phyloP scores from a whole-genome alignment of 306 rosid genomes.

The Cercis canadensis region DNA sequence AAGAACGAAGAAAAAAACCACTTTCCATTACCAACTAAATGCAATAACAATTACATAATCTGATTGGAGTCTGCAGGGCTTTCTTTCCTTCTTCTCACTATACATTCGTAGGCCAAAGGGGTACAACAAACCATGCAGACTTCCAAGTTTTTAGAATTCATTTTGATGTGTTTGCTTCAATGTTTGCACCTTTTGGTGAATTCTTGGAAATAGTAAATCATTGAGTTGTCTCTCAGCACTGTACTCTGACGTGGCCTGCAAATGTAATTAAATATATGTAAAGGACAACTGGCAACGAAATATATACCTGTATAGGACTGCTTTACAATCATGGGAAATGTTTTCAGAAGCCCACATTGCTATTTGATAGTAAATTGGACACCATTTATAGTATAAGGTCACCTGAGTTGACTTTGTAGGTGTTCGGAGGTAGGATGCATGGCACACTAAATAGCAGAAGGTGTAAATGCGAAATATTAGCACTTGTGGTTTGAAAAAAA shows the following conservation, averaged over 20 bases:
- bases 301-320: neutral
- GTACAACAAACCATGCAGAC: slow-evolving; percentile 37
- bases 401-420: neutral
- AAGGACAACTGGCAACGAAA: slow-evolving; percentile 30
- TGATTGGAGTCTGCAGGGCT: slow-evolving; percentile 37
- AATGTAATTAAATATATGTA: slow-evolving; percentile 24
- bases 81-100: slow-evolving; percentile 36
- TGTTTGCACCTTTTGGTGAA: slow-evolving; percentile 63
- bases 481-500: slow-evolving; percentile 21
- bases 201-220: slow-evolving; percentile 78
- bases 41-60: slow-evolving; percentile 50
- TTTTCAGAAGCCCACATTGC: neutral
- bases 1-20: slow-evolving; percentile 34
- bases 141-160: slow-evolving; percentile 31
- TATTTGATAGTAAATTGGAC: neutral
- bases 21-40: slow-evolving; percentile 43
- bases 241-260: slow-evolving; percentile 87
- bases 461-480: neutral
- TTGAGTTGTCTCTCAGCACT: slow-evolving; percentile 89
- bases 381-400: too few species aligned
- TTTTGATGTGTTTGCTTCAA: slow-evolving; percentile 68
- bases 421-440: slow-evolving; percentile 15
- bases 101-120: slow-evolving; percentile 33
- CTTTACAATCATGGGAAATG: slow-evolving; percentile 9
- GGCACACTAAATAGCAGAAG: neutral